Conservation (phyloP, 2,329 filamentous ascomycete species). For the Fusarium sp. region DNA sequence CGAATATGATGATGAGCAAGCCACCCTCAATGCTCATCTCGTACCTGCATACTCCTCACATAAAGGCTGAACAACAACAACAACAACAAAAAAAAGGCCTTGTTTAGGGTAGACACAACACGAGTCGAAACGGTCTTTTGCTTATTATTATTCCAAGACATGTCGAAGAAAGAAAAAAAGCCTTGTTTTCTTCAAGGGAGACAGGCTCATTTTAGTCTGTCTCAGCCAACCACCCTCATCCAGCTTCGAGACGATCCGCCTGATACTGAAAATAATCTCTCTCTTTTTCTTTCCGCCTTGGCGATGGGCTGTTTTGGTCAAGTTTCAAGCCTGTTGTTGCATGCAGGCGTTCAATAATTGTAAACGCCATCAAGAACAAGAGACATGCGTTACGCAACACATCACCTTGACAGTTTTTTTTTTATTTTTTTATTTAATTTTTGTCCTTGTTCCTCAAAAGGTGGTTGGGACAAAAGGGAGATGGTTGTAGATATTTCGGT, state of each 20-base stretch:
- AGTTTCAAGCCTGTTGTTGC: background rate
- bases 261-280: background rate
- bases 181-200: background rate
- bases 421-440: background rate
- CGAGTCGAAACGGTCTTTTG: background rate
- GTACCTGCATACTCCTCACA: background rate
- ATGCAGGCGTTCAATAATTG: background rate
- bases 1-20: background rate
- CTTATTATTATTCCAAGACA: background rate
- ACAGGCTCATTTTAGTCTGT: background rate
- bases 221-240: background rate
- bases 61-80: background rate
- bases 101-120: conserved; percentile 1
- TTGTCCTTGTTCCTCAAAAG: background rate
- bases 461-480: background rate
- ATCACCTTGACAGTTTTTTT: background rate
- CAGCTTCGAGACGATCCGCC: background rate
- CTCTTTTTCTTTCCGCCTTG: background rate
- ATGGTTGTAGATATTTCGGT: background rate
- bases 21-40: background rate
- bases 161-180: background rate
- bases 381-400: background rate
- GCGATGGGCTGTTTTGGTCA: background rate
- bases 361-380: background rate
- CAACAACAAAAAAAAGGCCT: background rate